A percentile compares a stretch with the other conserved stretches of the same genome.
phyloP scores from a whole-genome alignment of 2,329 filamentous ascomycete genomes.

The Tolypocladium amazonense region DNA sequence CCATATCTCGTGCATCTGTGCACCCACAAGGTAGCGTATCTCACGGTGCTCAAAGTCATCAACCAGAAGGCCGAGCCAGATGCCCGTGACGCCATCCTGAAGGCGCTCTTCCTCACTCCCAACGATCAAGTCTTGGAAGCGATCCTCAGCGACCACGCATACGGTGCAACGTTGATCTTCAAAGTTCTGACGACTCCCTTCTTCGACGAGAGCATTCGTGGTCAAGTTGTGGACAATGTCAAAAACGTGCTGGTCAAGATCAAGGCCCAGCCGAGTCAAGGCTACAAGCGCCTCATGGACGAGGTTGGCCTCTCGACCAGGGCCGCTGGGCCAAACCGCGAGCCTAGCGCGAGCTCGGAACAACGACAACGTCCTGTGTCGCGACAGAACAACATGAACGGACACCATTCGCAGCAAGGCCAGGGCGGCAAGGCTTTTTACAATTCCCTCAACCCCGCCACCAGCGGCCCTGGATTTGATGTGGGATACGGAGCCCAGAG shows the following conservation, averaged over 20 bases:
- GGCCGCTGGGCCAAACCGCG: constrained; percentile 32
- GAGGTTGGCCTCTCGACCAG: constrained; percentile 82
- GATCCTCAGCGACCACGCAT: constrained; percentile 83
- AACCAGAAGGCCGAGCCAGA: constrained; percentile 95
- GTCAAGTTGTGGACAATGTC: constrained; percentile 84
- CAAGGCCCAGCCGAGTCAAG: constrained; percentile 88
- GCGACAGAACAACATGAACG: constrained; percentile 37
- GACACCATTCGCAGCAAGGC: constrained; percentile 27
- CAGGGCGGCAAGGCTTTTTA: constrained; percentile 42
- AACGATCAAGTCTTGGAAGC: constrained; percentile 81
- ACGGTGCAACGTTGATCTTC: constrained; percentile 92
- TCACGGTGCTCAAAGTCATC: constrained; percentile 95
- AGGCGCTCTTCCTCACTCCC: constrained; percentile 83
- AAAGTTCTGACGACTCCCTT: constrained; percentile 97
- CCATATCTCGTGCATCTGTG: constrained; percentile 91
- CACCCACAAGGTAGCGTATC: constrained; percentile 96
- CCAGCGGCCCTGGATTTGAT: constrained; percentile 35
- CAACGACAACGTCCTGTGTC: constrained; percentile 47
- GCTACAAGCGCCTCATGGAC: constrained; percentile 98
- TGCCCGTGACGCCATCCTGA: constrained; percentile 78
- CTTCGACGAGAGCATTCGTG: constrained; percentile 84
- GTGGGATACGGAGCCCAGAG: constrained; percentile 40
- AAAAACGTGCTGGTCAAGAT: constrained; percentile 79
- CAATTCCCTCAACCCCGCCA: constrained; percentile 34
- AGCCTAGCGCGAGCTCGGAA: constrained; percentile 31